phyloP scores from a whole-genome alignment of 495 filamentous ascomycete species.

The Penicillium paradoxum region DNA sequence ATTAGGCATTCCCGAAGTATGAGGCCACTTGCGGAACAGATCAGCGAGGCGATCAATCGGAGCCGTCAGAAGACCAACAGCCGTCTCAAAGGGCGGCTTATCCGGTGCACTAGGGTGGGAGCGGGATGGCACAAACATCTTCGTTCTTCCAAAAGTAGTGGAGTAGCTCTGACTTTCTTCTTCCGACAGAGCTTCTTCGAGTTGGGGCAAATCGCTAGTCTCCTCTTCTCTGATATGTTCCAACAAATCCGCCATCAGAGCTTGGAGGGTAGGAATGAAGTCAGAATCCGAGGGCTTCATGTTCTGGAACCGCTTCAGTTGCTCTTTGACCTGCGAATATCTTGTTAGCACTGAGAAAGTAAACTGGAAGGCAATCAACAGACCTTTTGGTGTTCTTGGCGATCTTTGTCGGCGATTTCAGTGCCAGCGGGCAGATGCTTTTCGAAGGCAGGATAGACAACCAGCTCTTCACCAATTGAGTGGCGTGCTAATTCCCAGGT shows the following conservation, averaged over 20 bases:
- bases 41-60: constrained; percentile 33
- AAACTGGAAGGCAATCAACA: background rate
- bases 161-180: constrained; percentile 40
- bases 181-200: constrained; percentile 43
- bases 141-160: constrained; percentile 53
- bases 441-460: constrained; percentile 63
- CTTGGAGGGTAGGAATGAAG: constrained; percentile 49
- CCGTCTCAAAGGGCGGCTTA: constrained; percentile 34
- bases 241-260: constrained; percentile 46
- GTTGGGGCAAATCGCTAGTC: constrained; percentile 46
- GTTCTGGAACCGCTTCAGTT: constrained; percentile 57
- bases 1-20: constrained; percentile 22
- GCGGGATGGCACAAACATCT: constrained; percentile 56
- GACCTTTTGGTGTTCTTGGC: constrained; percentile 53
- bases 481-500: constrained; percentile 65
- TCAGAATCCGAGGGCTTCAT: constrained; percentile 39
- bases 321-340: constrained; percentile 52
- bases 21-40: constrained; percentile 30
- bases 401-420: constrained; percentile 54
- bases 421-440: constrained; percentile 48
- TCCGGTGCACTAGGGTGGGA: constrained; percentile 46
- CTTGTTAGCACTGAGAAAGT: background rate
- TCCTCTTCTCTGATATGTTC: constrained; percentile 62
- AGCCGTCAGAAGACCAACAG: constrained; percentile 25
- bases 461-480: constrained; percentile 57